phyloP scores from a whole-genome alignment of 2,329 filamentous ascomycete species.

The Chrysoporthe cubensis region DNA sequence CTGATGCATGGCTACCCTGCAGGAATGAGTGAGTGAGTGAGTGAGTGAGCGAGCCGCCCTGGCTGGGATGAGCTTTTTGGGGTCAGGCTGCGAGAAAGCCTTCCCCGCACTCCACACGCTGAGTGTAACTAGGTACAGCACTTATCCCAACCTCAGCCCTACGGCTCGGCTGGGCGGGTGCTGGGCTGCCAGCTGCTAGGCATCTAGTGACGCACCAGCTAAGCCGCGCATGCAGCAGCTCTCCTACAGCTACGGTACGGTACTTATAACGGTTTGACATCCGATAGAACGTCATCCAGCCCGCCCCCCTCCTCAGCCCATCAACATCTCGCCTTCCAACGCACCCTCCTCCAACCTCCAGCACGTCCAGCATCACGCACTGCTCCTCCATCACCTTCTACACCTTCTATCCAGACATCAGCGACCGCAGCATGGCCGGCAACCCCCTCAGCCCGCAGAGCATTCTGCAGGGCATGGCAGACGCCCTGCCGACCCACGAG shows the following conservation, averaged over 20 bases:
- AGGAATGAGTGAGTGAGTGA: no score
- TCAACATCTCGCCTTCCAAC: not conserved
- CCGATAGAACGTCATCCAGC: not conserved
- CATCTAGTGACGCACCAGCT: conserved; percentile 22
- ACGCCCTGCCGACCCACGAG: conserved; percentile 60
- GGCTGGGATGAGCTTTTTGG: not conserved
- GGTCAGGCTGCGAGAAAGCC: not conserved
- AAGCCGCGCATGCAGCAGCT: not conserved
- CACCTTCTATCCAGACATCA: not conserved
- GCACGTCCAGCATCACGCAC: not conserved
- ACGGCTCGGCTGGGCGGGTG: not conserved
- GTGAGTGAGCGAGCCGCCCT: not conserved
- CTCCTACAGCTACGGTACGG: not conserved
- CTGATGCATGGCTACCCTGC: not conserved
- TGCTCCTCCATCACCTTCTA: not conserved
- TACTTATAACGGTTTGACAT: not conserved
- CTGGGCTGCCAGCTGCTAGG: conserved; percentile 9
- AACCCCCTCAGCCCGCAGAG: conserved; percentile 49
- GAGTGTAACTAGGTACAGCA: not conserved
- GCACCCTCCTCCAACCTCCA: not conserved
- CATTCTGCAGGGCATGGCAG: conserved; percentile 60
- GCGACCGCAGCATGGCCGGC: conserved; percentile 18
- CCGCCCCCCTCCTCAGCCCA: not conserved
- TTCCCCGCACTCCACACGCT: conserved; percentile 18
- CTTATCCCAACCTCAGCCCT: conserved; percentile 20